Evolutionary conservation across 768 basidiomycete genomes (phyloP).

Genomic region (Lentinula boryana): DNA sequence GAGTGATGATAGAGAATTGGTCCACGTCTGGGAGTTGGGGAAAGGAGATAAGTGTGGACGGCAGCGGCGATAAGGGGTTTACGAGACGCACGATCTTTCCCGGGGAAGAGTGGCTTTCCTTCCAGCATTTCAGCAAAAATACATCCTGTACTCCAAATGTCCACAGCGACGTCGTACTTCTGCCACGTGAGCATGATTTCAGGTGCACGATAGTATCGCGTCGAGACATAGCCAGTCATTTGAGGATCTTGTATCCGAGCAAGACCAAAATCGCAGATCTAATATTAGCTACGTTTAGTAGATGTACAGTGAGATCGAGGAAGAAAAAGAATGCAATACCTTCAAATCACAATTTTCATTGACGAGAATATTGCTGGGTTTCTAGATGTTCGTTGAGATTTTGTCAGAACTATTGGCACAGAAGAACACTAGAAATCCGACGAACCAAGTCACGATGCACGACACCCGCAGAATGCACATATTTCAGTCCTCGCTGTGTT

Average conservation of each 20-base stretch:
- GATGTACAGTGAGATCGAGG: background rate
- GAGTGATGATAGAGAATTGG: slow-evolving; percentile 99
- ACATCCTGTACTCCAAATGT: slow-evolving; percentile 99
- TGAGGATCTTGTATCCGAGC: slow-evolving; percentile 99
- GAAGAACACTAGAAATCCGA: slow-evolving; percentile 7
- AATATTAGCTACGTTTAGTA: background rate
- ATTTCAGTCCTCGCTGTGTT: slow-evolving; percentile 89
- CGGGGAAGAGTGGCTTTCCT: slow-evolving; percentile 97
- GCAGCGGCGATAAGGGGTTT: slow-evolving; percentile 4
- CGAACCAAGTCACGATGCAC: slow-evolving; percentile 93
- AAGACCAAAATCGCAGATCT: slow-evolving; percentile 99
- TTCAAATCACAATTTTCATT: slow-evolving; percentile 99
- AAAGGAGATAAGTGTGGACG: slow-evolving; percentile 8
- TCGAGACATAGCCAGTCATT: slow-evolving; percentile 99
- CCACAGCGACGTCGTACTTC: slow-evolving; percentile 99
- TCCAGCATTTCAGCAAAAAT: slow-evolving; percentile 99
- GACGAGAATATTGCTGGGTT: slow-evolving; percentile 99
- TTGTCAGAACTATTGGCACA: background rate
- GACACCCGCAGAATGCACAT: slow-evolving; percentile 98
- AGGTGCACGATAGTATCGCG: slow-evolving; percentile 96
- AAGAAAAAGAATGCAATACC: slow-evolving; percentile 34
- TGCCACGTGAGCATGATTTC: slow-evolving; percentile 99
- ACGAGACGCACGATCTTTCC: slow-evolving; percentile 88
- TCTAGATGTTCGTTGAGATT: slow-evolving; percentile 39
- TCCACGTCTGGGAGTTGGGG: slow-evolving; percentile 71